phyloP scores from a whole-genome alignment of 179 eudicot species.

The Gypsophila paniculata region DNA sequence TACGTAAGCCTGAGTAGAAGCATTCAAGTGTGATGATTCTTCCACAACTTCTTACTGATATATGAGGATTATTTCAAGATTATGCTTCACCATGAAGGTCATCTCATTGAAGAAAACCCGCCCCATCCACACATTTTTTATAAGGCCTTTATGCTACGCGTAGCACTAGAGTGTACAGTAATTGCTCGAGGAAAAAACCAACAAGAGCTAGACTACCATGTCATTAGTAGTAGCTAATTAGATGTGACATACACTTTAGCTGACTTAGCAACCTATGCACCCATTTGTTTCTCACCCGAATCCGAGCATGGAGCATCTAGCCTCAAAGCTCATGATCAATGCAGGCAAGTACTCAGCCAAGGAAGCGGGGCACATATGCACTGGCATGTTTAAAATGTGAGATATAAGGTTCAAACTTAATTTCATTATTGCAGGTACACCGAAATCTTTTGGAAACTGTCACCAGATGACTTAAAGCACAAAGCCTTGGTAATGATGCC shows the following conservation, averaged over 20 bases:
- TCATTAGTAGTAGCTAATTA: not conserved
- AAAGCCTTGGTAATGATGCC: not conserved
- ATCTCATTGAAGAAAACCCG: not conserved
- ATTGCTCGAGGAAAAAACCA: not conserved
- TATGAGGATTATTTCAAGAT: not conserved
- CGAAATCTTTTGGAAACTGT: not conserved
- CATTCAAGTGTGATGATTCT: not conserved
- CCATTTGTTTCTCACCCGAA: not conserved
- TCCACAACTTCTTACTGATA: not conserved
- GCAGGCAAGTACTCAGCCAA: not conserved
- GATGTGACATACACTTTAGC: not conserved
- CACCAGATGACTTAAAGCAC: not conserved
- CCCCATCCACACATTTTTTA: not conserved
- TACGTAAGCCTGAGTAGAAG: not conserved
- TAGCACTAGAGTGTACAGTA: conserved; percentile 3
- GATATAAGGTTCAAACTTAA: not conserved
- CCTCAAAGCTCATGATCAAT: not conserved
- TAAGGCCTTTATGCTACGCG: not conserved
- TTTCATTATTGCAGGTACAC: not conserved
- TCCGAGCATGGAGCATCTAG: not conserved
- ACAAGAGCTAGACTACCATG: conserved; percentile 3
- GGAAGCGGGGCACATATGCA: not conserved
- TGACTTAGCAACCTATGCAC: not conserved
- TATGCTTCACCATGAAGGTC: not conserved
- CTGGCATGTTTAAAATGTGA: not conserved